phyloP scores from a whole-genome alignment of 169 alveolate genomes.

The Amoebophrya sp. region DNA sequence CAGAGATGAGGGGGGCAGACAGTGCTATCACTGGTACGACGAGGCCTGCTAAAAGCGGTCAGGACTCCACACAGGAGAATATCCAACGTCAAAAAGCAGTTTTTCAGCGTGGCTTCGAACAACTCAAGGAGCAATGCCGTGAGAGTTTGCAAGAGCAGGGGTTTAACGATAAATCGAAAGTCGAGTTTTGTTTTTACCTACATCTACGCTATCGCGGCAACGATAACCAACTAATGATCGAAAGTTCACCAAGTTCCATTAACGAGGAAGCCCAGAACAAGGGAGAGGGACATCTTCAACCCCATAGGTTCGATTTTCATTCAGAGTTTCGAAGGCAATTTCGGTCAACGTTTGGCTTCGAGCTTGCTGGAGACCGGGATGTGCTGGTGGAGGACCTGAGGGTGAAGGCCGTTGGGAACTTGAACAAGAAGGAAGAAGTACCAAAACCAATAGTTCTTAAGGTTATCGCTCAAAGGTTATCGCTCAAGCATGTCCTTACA shows the following conservation, averaged over 20 bases:
- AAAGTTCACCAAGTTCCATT: not conserved
- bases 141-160: slow-evolving; percentile 24
- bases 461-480: too few relatives aligned
- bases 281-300: too few relatives aligned
- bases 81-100: not conserved
- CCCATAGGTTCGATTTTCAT: slow-evolving; percentile 31
- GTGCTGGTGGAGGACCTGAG: slow-evolving; percentile 53
- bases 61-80: too few relatives aligned
- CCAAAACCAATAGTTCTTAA: too few relatives aligned
- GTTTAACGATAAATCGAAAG: not conserved
- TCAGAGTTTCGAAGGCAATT: slow-evolving; percentile 43
- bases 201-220: slow-evolving; percentile 61
- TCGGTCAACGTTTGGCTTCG: slow-evolving; percentile 58
- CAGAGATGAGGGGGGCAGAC: not conserved
- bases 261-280: too few relatives aligned
- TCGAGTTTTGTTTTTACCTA: slow-evolving; percentile 35
- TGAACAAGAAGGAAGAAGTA: not conserved
- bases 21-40: not conserved
- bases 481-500: too few relatives aligned
- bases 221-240: slow-evolving; percentile 52
- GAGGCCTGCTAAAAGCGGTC: not conserved
- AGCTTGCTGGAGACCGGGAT: slow-evolving; percentile 41
- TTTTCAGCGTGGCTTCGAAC: slow-evolving; percentile 29
- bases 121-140: slow-evolving; percentile 29
- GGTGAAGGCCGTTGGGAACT: slow-evolving; percentile 52